These are phyloP conservation scores for Phialophora expanda DNA, from an alignment of 2,329 filamentous ascomycete genomes.

Conservation along the genomic window DNA sequence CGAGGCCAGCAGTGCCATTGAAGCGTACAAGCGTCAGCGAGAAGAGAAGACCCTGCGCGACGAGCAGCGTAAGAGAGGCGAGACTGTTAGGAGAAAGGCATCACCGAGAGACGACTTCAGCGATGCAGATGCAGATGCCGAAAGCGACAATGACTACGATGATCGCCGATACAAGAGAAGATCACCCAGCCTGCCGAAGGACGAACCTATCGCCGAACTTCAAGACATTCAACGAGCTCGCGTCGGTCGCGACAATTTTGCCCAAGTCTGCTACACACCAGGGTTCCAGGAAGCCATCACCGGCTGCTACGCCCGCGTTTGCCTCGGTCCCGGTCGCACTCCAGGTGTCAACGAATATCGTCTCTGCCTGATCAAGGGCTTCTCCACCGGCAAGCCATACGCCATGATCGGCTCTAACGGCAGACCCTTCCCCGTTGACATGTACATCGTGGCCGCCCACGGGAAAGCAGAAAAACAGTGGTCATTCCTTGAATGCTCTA, in stretches of 20 bases:
- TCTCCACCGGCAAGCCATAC: slow-evolving; percentile 80
- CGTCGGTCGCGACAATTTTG: slow-evolving; percentile 83
- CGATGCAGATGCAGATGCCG: slow-evolving; percentile 68
- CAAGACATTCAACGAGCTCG: slow-evolving; percentile 83
- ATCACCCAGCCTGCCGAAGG: slow-evolving; percentile 61
- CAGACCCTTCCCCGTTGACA: slow-evolving; percentile 79
- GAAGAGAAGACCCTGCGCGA: slow-evolving; percentile 62
- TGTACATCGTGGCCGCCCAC: slow-evolving; percentile 80
- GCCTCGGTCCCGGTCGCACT: slow-evolving; percentile 75
- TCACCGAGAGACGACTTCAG: slow-evolving; percentile 61
- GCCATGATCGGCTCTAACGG: slow-evolving; percentile 76
- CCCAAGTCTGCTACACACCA: slow-evolving; percentile 90
- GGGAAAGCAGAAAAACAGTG: slow-evolving; percentile 84
- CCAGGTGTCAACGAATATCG: slow-evolving; percentile 80
- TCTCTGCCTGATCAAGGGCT: slow-evolving; percentile 88
- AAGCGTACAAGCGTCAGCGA: slow-evolving; percentile 67
- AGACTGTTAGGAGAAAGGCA: slow-evolving; percentile 56
- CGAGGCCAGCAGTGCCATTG: slow-evolving; percentile 74
- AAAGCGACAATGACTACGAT: slow-evolving; percentile 81
- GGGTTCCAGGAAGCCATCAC: slow-evolving; percentile 81
- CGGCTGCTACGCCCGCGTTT: slow-evolving; percentile 84
- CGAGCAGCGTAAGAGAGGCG: slow-evolving; percentile 53
- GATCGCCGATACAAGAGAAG: slow-evolving; percentile 58
- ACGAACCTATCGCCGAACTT: slow-evolving; percentile 72
- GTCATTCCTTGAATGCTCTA: slow-evolving; percentile 89